Base-by-base conservation (phyloP, 768 basidiomycete genomes). In the Cytidiella melzeri region DNA sequence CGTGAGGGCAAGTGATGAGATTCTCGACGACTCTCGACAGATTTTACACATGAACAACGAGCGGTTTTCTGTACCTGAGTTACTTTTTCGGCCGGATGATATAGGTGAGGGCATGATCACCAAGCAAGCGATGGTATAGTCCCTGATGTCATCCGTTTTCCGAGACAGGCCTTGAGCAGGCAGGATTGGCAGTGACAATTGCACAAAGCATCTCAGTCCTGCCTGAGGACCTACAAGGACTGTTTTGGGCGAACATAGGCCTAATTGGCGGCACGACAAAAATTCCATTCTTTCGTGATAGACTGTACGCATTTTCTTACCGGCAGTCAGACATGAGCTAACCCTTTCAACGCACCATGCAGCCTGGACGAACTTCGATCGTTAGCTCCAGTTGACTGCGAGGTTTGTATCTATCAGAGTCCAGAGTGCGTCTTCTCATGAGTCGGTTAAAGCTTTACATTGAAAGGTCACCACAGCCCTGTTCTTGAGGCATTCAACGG, bases 241-340 rank as follows among this genome's bases (percentile, higher is more conserved):
- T 98, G 85, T 96, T 92, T 67, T 98, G 92, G 92, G 81, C 82
- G 27, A 91, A 97, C 64, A 92, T 98, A 53, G 88, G 87, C 11
- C 68, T 95, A 55, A 80, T 92, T 59, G 94, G 94, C 43, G 94
- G 94, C 12, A 86, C 79, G 64, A 80, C 81, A 13, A 79, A 78
- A 57, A 81, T 93, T 56, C 73, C 80, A 38, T 87, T 85, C 5
- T 85, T 97, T 57, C 74, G 76, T 19, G 67, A 74, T 45, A 70
- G 94, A 69, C 66, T 97, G 93, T 95, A 27, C 24, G 52, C 38
- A 9, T 6, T 39, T 30, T 26, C 21, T 42, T 13, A 45, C 44
- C 40, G 26, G 30, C 30, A 34, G 30, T 34, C 30, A 7, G 30
- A 34, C 30, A 15, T n/a, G 26, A 42, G 26, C 11, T 26, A 25